Conservation (phyloP, 768 basidiomycete species). For the Suillus alpinus region DNA sequence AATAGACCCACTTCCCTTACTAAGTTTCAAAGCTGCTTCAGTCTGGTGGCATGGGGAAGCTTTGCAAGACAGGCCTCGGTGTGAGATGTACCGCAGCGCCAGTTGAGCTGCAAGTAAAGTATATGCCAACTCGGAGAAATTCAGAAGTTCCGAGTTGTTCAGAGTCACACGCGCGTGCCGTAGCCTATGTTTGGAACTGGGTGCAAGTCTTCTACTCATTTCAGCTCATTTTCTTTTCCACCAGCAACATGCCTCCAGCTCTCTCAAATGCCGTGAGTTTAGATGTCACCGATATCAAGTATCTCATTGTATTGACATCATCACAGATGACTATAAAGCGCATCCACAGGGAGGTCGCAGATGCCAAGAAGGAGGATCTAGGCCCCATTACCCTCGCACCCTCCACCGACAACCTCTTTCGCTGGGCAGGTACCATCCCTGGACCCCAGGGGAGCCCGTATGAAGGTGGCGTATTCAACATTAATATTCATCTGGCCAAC, state of each 20-base stretch:
- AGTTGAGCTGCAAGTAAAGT: not conserved
- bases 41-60: not conserved
- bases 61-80: not conserved
- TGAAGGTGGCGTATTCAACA: constrained; percentile 72
- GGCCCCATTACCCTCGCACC: constrained; percentile 71
- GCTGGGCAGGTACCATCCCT: constrained; percentile 77
- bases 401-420: constrained; percentile 58
- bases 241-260: constrained; percentile 22
- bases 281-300: not conserved
- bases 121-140: no score
- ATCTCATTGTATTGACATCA: not conserved
- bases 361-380: constrained; percentile 80
- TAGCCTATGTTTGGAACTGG: not conserved
- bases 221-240: not conserved
- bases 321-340: constrained; percentile 69
- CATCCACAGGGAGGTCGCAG: constrained; percentile 78
- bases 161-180: not conserved
- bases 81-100: not conserved
- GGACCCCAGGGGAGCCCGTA: constrained; percentile 83
- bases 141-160: not conserved
- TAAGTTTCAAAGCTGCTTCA: not conserved
- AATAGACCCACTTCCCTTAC: not conserved
- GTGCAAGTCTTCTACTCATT: not conserved
- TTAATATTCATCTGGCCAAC: constrained; percentile 59
- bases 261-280: constrained; percentile 23